phyloP scores from a whole-genome alignment of 2,329 filamentous ascomycete genomes.

The Claviceps sp. region DNA sequence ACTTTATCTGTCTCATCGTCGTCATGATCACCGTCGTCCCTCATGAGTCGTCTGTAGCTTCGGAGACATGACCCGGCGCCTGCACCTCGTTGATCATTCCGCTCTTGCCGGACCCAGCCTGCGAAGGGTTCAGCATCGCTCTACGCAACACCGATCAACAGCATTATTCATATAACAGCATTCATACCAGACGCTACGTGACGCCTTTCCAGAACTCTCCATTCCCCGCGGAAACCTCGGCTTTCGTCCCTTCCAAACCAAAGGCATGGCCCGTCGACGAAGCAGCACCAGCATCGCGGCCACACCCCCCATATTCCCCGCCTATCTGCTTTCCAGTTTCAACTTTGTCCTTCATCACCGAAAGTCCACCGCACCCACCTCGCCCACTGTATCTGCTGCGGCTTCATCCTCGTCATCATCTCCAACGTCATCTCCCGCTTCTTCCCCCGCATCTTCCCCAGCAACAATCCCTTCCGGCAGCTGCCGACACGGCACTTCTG shows the following conservation, averaged over 20 bases:
- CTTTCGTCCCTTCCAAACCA: background rate
- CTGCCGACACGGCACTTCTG: slow-evolving; percentile 9
- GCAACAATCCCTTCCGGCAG: slow-evolving; percentile 17
- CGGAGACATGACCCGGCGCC: too few species aligned
- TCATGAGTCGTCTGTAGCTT: too few species aligned
- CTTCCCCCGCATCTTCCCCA: slow-evolving; percentile 14
- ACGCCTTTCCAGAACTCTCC: background rate
- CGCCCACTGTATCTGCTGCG: slow-evolving; percentile 17
- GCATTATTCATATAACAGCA: too few species aligned
- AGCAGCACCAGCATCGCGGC: slow-evolving; percentile 24
- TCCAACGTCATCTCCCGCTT: slow-evolving; percentile 16
- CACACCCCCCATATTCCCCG: slow-evolving; percentile 32
- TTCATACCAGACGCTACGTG: background rate
- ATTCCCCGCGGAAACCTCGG: too few species aligned
- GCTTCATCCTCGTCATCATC: slow-evolving; percentile 11
- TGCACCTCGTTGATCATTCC: too few species aligned
- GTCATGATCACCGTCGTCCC: too few species aligned
- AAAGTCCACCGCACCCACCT: slow-evolving; percentile 13
- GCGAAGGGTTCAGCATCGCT: too few species aligned
- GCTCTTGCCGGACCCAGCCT: too few species aligned
- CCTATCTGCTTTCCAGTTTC: slow-evolving; percentile 38
- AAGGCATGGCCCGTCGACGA: slow-evolving; percentile 9
- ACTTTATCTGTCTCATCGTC: too few species aligned
- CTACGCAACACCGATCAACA: too few species aligned
- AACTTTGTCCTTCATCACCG: slow-evolving; percentile 33